phyloP scores from a whole-genome alignment of 2,329 filamentous ascomycete genomes.

The Thelonectria olida region DNA sequence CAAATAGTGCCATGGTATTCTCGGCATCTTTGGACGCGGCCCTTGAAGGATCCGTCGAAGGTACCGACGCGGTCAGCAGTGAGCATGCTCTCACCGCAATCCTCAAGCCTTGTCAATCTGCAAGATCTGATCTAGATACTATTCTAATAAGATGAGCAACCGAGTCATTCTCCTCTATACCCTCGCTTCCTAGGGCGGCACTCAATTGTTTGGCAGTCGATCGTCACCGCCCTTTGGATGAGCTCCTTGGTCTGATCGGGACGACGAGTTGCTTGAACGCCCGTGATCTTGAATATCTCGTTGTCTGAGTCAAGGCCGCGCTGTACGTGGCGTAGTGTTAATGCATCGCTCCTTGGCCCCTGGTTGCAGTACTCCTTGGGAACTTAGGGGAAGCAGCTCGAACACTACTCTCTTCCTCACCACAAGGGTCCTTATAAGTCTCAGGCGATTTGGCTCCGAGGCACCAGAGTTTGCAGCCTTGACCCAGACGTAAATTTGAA shows the following conservation, averaged over 20 bases:
- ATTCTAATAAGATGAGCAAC: too few species aligned
- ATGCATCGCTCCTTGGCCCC: conserved; percentile 16
- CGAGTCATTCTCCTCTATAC: too few species aligned
- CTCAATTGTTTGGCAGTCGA: conserved; percentile 12
- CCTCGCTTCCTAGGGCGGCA: conserved; percentile 13
- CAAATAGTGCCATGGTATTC: too few species aligned
- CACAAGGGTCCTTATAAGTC: too few species aligned
- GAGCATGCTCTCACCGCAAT: conserved; percentile 53
- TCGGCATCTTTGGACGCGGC: conserved; percentile 45
- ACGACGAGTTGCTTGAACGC: conserved; percentile 22
- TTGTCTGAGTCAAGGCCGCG: conserved; percentile 7
- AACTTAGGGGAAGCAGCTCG: too few species aligned
- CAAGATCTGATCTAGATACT: conserved; percentile 26
- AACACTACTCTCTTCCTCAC: too few species aligned
- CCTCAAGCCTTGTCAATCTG: conserved; percentile 46
- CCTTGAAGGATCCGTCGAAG: conserved; percentile 56
- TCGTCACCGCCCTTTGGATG: conserved; percentile 19
- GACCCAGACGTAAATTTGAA: too few species aligned
- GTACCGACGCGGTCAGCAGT: conserved; percentile 56
- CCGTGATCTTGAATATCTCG: background rate
- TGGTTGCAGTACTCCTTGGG: too few species aligned
- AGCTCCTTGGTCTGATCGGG: conserved; percentile 14
- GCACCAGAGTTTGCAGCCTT: too few species aligned
- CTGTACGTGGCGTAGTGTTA: conserved; percentile 21
- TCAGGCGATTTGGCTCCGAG: too few species aligned